Conservation (phyloP, 2,329 filamentous ascomycete genomes). For the Aureobasidium sp. region DNA sequence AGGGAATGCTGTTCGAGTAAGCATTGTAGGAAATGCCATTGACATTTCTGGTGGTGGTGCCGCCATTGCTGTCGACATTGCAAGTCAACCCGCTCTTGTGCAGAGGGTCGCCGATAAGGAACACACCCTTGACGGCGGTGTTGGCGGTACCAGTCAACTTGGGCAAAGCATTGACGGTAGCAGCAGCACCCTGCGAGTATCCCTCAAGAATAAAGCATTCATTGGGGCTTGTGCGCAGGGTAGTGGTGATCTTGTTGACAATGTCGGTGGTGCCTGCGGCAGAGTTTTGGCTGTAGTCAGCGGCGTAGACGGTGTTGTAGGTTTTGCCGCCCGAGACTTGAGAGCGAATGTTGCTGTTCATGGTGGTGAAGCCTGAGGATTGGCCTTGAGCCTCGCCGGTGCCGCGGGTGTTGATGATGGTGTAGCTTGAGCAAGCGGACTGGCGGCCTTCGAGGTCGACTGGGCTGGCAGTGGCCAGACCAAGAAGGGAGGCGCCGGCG, state of each 20-base stretch:
- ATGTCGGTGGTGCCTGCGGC: constrained; percentile 27
- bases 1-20: constrained; percentile 19
- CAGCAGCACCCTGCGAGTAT: constrained; percentile 32
- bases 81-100: constrained; percentile 28
- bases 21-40: constrained; percentile 20
- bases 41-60: constrained; percentile 27
- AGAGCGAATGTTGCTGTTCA: constrained; percentile 25
- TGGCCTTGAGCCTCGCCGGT: constrained; percentile 22
- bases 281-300: constrained; percentile 23
- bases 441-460: background rate
- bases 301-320: constrained; percentile 31
- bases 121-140: constrained; percentile 31
- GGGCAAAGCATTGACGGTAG: constrained; percentile 28
- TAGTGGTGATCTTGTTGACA: constrained; percentile 25
- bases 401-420: constrained; percentile 23
- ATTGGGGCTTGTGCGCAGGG: constrained; percentile 21
- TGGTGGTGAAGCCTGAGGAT: constrained; percentile 26
- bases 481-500: background rate
- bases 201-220: constrained; percentile 32
- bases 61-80: constrained; percentile 30
- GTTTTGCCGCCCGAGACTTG: constrained; percentile 27
- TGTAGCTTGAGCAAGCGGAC: background rate
- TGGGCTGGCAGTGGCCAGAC: background rate
- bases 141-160: constrained; percentile 26
- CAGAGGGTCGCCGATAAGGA: constrained; percentile 29